Conservation (phyloP, 1,139 yeast species). For the Yamadazyma atmosphaerica region DNA sequence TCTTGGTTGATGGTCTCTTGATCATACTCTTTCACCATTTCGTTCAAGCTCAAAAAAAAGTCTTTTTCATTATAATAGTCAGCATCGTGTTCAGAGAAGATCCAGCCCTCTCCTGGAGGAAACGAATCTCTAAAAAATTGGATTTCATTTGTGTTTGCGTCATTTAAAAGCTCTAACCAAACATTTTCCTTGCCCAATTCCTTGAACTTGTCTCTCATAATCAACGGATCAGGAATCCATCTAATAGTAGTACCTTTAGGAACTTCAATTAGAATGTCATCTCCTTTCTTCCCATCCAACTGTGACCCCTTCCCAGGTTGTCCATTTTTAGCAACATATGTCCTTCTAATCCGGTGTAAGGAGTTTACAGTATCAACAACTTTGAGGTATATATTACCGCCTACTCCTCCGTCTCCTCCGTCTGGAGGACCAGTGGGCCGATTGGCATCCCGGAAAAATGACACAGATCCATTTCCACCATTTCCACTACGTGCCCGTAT, state of each 20-base stretch:
- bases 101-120: slow-evolving; percentile 81
- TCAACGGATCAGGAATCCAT: slow-evolving; percentile 80
- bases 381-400: slow-evolving; percentile 82
- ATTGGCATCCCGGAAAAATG: slow-evolving; percentile 85
- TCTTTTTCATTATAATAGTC: slow-evolving; percentile 64
- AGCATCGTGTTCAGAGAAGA: slow-evolving; percentile 72
- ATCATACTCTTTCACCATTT: slow-evolving; percentile 66
- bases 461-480: slow-evolving; percentile 88
- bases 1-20: slow-evolving; percentile 61
- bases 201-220: slow-evolving; percentile 37
- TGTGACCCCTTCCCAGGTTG: slow-evolving; percentile 70
- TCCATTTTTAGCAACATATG: slow-evolving; percentile 75
- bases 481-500: slow-evolving; percentile 71
- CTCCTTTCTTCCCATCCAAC: slow-evolving; percentile 81
- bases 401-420: slow-evolving; percentile 97
- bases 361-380: slow-evolving; percentile 74
- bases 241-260: slow-evolving; percentile 88
- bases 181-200: slow-evolving; percentile 23
- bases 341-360: slow-evolving; percentile 65
- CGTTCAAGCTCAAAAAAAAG: slow-evolving; percentile 64
- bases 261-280: slow-evolving; percentile 74
- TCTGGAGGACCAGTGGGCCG: slow-evolving; percentile 90
- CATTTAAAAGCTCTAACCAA: slow-evolving; percentile 29
- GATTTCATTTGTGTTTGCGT: slow-evolving; percentile 26
- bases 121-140: slow-evolving; percentile 64